These are phyloP conservation scores for Xylaria hypoxylon DNA, from an alignment of 2,329 filamentous ascomycete species.

Conservation along the genomic window DNA sequence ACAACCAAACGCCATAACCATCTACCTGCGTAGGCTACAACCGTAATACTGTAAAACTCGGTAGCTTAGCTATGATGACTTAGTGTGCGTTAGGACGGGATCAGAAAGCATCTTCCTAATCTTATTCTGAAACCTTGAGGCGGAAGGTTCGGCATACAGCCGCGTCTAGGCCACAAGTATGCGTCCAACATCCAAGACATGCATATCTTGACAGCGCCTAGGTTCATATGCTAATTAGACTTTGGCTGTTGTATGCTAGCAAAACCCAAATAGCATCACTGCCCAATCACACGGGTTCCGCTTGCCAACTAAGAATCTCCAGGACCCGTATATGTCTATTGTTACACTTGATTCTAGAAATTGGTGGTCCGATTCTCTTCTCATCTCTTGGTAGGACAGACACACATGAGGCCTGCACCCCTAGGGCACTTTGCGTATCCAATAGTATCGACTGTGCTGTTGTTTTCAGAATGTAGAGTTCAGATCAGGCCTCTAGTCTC, in stretches of 20 bases:
- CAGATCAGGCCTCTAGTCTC: conserved; percentile 14
- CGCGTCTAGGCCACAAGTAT: conserved; percentile 16
- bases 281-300: conserved; percentile 22
- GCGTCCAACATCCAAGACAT: conserved; percentile 28
- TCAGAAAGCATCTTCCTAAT: conserved; percentile 11
- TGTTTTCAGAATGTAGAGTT: conserved; percentile 20
- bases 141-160: conserved; percentile 27
- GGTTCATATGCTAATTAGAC: conserved; percentile 39
- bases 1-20: background rate
- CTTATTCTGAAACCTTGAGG: conserved; percentile 24
- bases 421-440: background rate
- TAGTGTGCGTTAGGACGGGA: conserved; percentile 2
- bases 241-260: conserved; percentile 34
- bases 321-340: conserved; percentile 12
- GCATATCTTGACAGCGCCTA: conserved; percentile 26
- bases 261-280: conserved; percentile 35
- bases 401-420: conserved; percentile 12
- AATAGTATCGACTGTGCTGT: conserved; percentile 16
- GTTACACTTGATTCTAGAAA: conserved; percentile 13
- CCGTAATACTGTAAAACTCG: background rate
- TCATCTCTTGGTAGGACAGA: background rate
- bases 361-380: conserved; percentile 13
- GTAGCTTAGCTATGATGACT: background rate
- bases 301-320: conserved; percentile 8
- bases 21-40: conserved; percentile 1